Evolutionary conservation across 495 filamentous ascomycete genomes (phyloP).

Genomic region (Annulohypoxylon bovei): DNA sequence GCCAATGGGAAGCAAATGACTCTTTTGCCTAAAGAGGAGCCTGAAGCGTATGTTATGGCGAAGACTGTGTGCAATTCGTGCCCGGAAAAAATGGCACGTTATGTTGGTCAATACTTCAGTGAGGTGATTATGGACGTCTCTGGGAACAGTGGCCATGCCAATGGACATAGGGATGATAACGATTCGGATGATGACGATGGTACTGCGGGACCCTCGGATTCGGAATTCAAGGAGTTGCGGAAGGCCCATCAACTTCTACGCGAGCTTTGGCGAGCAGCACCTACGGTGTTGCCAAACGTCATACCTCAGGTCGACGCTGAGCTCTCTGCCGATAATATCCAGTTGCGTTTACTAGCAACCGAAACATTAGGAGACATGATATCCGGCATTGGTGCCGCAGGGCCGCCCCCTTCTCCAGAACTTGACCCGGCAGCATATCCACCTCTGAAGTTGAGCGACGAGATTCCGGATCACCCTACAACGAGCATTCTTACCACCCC

Average conservation of each 20-base stretch:
- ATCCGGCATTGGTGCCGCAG: conserved; percentile 88
- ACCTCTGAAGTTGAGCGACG: conserved; percentile 71
- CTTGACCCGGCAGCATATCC: conserved; percentile 86
- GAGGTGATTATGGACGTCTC: conserved; percentile 93
- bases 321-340: conserved; percentile 85
- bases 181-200: conserved; percentile 79
- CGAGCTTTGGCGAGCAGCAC: conserved; percentile 93
- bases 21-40: conserved; percentile 82
- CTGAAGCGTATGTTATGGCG: conserved; percentile 94
- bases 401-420: conserved; percentile 74
- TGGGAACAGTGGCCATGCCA: conserved; percentile 57
- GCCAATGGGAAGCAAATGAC: conserved; percentile 72
- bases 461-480: conserved; percentile 56
- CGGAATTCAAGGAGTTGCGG: conserved; percentile 84
- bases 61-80: conserved; percentile 91
- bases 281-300: conserved; percentile 88
- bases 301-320: conserved; percentile 95
- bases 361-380: conserved; percentile 96
- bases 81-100: conserved; percentile 90
- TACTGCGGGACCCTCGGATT: conserved; percentile 71
- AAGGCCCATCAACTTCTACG: conserved; percentile 91
- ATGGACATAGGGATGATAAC: conserved; percentile 63
- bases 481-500: conserved; percentile 78
- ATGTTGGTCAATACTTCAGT: conserved; percentile 96
- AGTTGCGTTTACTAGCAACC: conserved; percentile 85